Evolutionary conservation across 2,329 filamentous ascomycete species (phyloP).

Genomic region (Pseudogymnoascus sp.): DNA sequence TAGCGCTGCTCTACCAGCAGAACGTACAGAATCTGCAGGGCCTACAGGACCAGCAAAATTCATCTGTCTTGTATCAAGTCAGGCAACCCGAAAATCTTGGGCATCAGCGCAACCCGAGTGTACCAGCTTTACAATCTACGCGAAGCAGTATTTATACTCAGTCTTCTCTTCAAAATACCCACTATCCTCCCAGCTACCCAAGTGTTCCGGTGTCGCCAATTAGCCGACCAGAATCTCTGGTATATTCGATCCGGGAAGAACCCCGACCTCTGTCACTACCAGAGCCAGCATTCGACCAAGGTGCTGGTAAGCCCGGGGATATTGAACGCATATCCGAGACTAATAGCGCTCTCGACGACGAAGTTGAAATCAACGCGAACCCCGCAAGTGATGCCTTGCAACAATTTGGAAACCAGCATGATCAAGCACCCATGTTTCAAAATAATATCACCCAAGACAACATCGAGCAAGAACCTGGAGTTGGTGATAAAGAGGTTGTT

Average conservation of each 20-base stretch:
- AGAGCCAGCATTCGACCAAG: not conserved
- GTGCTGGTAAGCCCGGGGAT: not conserved
- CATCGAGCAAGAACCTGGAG: not conserved
- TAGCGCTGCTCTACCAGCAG: not conserved
- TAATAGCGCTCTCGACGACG: not conserved
- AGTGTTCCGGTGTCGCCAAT: not conserved
- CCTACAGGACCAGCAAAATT: not conserved
- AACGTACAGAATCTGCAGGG: not conserved
- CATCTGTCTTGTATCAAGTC: not conserved
- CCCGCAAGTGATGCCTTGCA: not conserved
- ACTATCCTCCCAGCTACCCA: not conserved
- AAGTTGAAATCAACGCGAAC: not conserved
- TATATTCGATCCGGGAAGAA: not conserved
- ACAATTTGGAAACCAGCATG: not conserved
- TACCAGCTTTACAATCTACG: not conserved
- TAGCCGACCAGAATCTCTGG: not conserved
- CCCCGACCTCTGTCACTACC: not conserved
- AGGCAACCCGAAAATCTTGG: not conserved
- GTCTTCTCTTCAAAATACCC: not conserved
- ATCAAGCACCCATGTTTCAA: not conserved
- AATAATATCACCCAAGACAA: not conserved
- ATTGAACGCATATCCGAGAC: not conserved
- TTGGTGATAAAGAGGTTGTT: not conserved
- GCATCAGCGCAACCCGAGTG: not conserved
- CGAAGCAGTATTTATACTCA: not conserved